These are phyloP conservation scores for Daldinia sp. DNA, from an alignment of 2,329 filamentous ascomycete genomes.

Conservation along the genomic window DNA sequence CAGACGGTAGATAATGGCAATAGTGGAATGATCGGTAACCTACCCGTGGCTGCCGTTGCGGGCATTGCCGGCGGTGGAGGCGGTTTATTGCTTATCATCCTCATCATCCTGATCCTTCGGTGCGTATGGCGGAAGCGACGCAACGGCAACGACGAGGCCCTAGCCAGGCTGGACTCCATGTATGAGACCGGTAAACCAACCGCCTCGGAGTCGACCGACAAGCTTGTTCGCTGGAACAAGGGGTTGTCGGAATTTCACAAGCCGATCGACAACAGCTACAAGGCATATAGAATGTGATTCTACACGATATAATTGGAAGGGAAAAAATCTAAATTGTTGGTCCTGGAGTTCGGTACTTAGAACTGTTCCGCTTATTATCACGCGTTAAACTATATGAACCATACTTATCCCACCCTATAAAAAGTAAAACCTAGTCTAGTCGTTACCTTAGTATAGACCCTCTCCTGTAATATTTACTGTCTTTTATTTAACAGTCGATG, in stretches of 20 bases:
- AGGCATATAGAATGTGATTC: constrained; percentile 49
- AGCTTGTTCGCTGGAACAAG: constrained; percentile 50
- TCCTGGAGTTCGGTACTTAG: constrained; percentile 31
- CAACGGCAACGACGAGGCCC: constrained; percentile 47
- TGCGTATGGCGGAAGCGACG: constrained; percentile 50
- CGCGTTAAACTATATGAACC: constrained; percentile 24
- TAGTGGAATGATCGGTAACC: constrained; percentile 33
- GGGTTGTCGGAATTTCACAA: constrained; percentile 49
- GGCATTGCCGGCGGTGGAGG: constrained; percentile 51
- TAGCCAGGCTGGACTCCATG: constrained; percentile 47
- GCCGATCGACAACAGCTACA: constrained; percentile 43
- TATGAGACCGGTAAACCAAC: constrained; percentile 49
- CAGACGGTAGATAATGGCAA: constrained; percentile 26
- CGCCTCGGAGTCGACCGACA: constrained; percentile 44
- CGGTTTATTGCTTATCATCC: constrained; percentile 45
- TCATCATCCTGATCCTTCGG: constrained; percentile 46
- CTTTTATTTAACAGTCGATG: not conserved
- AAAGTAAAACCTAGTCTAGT: constrained; percentile 34
- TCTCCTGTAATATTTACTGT: constrained; percentile 24
- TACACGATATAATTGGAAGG: not conserved
- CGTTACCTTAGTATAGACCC: constrained; percentile 32
- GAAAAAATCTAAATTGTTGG: constrained; percentile 20
- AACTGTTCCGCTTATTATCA: constrained; percentile 23
- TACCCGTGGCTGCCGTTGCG: constrained; percentile 46
- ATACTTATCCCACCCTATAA: constrained; percentile 16